Conservation (phyloP, 495 filamentous ascomycete species). For the Astrothelium macrocarpum region DNA sequence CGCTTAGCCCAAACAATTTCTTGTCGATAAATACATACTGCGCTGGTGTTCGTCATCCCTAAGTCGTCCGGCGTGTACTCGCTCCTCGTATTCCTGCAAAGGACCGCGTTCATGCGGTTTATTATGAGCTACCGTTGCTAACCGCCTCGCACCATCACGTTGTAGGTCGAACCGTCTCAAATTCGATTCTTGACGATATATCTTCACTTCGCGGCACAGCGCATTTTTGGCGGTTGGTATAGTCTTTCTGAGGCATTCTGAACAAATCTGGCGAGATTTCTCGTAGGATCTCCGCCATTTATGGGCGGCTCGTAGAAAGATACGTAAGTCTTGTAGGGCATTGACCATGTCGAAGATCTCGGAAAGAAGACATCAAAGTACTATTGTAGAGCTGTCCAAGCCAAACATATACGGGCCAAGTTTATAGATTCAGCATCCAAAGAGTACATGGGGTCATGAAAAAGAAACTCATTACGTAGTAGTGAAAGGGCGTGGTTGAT, state of each 20-base stretch:
- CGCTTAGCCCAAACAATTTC: neutral
- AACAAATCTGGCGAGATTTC: neutral
- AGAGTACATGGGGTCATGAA: too few species aligned
- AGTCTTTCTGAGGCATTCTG: neutral
- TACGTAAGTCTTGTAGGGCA: neutral
- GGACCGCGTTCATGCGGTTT: constrained; percentile 44
- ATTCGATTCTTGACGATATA: neutral
- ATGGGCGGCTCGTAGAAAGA: constrained; percentile 3
- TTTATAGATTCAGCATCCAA: too few species aligned
- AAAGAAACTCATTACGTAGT: neutral
- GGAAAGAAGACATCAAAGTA: neutral
- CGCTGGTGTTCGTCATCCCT: constrained; percentile 86
- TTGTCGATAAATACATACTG: constrained; percentile 40
- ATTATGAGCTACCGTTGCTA: neutral
- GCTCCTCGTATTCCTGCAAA: constrained; percentile 72
- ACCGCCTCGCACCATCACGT: neutral
- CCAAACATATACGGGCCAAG: too few species aligned
- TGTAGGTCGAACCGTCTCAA: neutral
- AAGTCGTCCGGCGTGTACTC: constrained; percentile 61
- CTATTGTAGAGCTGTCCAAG: neutral
- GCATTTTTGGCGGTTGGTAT: neutral
- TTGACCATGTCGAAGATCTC: neutral
- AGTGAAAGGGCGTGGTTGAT: neutral
- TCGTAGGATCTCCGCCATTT: neutral
- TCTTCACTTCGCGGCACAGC: neutral